Conservation (phyloP, 768 basidiomycete species). For the Tephrocybe rancida region DNA sequence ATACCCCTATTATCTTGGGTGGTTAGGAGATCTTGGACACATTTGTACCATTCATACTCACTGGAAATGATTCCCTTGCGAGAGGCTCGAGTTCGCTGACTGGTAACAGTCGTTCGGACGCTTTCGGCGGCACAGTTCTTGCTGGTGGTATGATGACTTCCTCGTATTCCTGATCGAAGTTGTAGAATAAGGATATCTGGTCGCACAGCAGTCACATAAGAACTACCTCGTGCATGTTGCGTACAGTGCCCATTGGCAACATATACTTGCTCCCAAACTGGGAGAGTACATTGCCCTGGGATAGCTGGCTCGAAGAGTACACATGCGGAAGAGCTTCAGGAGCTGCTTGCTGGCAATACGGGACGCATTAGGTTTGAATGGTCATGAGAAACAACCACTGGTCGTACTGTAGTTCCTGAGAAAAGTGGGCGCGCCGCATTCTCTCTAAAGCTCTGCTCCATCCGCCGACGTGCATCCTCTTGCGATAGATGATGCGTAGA, state of each 20-base stretch:
- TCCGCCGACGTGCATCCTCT: constrained; percentile 56
- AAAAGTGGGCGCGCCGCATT: constrained; percentile 73
- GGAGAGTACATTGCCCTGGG: constrained; percentile 67
- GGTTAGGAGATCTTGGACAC: not conserved
- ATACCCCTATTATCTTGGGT: constrained; percentile 65
- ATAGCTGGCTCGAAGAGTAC: constrained; percentile 68
- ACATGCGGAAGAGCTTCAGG: constrained; percentile 84
- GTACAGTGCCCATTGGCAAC: constrained; percentile 81
- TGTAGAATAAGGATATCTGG: no score
- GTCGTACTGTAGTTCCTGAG: constrained; percentile 51
- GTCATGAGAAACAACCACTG: not conserved
- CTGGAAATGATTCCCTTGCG: constrained; percentile 83
- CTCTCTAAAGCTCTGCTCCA: constrained; percentile 60
- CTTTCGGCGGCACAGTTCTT: constrained; percentile 70
- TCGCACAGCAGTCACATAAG: not conserved
- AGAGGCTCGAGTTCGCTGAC: constrained; percentile 77
- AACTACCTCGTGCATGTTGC: constrained; percentile 66
- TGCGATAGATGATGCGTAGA: constrained; percentile 31
- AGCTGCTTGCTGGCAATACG: constrained; percentile 42
- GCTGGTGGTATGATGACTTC: constrained; percentile 91
- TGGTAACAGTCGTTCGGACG: constrained; percentile 68
- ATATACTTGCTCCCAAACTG: constrained; percentile 76
- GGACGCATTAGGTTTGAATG: not conserved
- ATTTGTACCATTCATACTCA: constrained; percentile 32
- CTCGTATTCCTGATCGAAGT: constrained; percentile 72